Evolutionary conservation across 2,329 filamentous ascomycete genomes (phyloP).

Genomic region (Rhinocladiella mackenziei): DNA sequence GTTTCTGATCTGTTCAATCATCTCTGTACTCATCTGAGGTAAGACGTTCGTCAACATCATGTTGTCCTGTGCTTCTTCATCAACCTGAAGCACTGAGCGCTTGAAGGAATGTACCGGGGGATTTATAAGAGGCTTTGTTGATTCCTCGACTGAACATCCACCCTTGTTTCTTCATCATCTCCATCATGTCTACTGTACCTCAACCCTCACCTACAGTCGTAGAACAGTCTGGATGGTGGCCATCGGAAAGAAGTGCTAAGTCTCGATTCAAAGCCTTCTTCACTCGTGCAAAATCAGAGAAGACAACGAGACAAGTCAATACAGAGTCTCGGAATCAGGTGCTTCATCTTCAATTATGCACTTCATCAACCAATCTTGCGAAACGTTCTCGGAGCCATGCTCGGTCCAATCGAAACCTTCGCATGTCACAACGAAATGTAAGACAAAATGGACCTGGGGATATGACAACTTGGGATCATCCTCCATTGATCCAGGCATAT

Average conservation of each 20-base stretch:
- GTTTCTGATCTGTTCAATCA: not conserved
- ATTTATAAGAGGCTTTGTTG: not conserved
- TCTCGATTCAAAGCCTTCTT: conserved; percentile 22
- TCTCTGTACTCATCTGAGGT: no score
- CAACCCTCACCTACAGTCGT: conserved; percentile 1
- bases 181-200: conserved; percentile 11
- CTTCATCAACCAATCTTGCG: not conserved
- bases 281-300: conserved; percentile 19
- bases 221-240: conserved; percentile 24
- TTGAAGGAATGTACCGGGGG: not conserved
- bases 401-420: conserved; percentile 9
- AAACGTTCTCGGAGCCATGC: conserved; percentile 9
- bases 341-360: not conserved
- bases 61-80: no score
- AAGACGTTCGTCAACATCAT: no score
- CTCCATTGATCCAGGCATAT: conserved; percentile 81
- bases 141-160: not conserved
- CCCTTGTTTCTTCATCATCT: not conserved
- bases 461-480: conserved; percentile 56
- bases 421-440: conserved; percentile 1
- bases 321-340: not conserved
- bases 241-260: conserved; percentile 20
- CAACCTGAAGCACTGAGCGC: not conserved
- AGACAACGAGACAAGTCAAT: conserved; percentile 6
- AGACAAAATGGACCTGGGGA: conserved; percentile 10